Evolutionary conservation across 306 rosid genomes (phyloP), one percentile per base, ranked within the genome.

Genomic region (Quercus mongolica): DNA sequence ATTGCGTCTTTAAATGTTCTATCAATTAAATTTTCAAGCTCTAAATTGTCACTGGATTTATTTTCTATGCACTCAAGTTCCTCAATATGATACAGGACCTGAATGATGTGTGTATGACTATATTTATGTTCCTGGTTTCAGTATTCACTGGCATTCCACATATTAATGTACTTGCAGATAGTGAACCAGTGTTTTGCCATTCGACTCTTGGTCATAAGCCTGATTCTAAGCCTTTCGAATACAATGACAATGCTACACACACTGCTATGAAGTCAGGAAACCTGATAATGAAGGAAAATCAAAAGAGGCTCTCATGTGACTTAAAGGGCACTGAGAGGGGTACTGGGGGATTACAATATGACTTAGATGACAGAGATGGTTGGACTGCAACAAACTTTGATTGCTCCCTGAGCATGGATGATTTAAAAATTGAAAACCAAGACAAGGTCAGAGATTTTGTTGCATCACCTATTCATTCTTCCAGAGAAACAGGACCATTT

Each of bases 111-210:
- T 49, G 11, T 49, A 49, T 49, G 54, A 49, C 54, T 49, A 12
- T 49, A 49, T 49, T 10, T 49, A 44, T 56, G 49, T 17, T 56
- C 64, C n/a, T 19, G 46, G 56, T 46, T 74, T 73, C 56, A 70
- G 67, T 75, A 77, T 78, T 83, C 74, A 73, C 57, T 69, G 57
- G n/a, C 52, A n/a, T 67, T 69, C 49, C 38, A 51, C 46, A 59
- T 61, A 61, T 54, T 81, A 80, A 73, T 83, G 73, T 71, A 18
- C 77, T 28, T 79, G 83, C 97, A 93, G 99, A 92, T 73, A 88
- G 92, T 81, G 91, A 92, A 46, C 77, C 79, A 55, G 80, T 85
- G 74, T 81, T 85, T 75, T 73, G 82, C 76, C 92, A 86, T 73
- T 80, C 86, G 68, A 76, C 83, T 76, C 79, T 80, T 59, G 79